A percentile compares a stretch with the other conserved stretches of the same genome.
Conservation (phyloP, 75 land plant species). For the Larix kaempferi region DNA sequence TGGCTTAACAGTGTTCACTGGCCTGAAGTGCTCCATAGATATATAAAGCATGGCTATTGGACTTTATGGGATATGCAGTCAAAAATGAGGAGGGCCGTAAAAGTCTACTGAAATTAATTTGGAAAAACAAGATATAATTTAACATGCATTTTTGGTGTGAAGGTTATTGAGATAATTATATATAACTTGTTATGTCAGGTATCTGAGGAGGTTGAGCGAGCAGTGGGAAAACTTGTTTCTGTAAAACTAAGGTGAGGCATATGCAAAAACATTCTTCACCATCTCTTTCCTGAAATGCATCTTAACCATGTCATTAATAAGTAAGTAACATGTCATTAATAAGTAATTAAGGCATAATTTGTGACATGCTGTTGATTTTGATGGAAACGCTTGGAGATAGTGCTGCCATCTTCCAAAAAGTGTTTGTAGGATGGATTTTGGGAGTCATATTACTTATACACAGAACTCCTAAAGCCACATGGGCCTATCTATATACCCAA, state of each 20-base stretch:
- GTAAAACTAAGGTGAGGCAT: not conserved
- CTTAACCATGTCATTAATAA: not conserved
- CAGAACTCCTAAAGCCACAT: not conserved
- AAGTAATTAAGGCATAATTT: not conserved
- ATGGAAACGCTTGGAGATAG: not conserved
- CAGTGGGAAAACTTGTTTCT: not conserved
- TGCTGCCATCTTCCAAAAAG: not conserved
- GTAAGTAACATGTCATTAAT: not conserved
- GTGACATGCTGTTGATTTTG: not conserved
- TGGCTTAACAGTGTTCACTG: not conserved
- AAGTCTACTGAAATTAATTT: too few species aligned
- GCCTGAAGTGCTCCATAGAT: not conserved
- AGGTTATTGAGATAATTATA: not conserved
- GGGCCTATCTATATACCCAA: not conserved
- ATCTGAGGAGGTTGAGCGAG: slow-evolving; percentile 5
- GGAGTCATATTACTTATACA: not conserved
- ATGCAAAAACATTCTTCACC: not conserved
- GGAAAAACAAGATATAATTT: not conserved
- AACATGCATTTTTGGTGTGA: not conserved
- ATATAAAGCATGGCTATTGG: not conserved
- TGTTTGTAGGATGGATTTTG: not conserved
- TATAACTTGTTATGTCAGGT: not conserved
- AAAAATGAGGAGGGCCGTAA: too few species aligned
- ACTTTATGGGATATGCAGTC: too few species aligned
- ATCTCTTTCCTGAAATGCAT: slow-evolving; percentile 3